Base-by-base conservation (phyloP, 768 basidiomycete genomes). In the Kwoniella newhampshirensis region DNA sequence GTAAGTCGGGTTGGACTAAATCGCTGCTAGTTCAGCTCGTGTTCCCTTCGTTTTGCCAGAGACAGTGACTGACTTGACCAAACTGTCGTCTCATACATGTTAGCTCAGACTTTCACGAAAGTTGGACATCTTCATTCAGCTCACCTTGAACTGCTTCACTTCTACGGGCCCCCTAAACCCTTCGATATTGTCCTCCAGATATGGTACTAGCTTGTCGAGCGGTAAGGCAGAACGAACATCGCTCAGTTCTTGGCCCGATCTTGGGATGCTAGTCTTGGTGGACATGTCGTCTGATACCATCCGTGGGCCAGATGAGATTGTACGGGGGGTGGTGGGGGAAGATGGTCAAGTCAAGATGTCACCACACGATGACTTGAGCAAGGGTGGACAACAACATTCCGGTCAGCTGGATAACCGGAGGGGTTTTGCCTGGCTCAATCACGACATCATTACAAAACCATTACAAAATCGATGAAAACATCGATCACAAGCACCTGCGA, bases 1-100 rank as follows among this genome's bases (percentile, higher is more conserved):
- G 75, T 97, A 99, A 0, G 94, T 98, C 0, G 94, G 94, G 71
- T 99, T 99, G 7, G 91, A 91, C 89, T 92, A 74, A 30, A 45
- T 11, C 15, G 36, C 54, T 3, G 39, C 15, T 13, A 27, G n/a
- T 11, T 27, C 8, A 28, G 23, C 36, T n/a, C n/a, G n/a, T n/a
- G n/a, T n/a, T n/a, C n/a, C n/a, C n/a, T n/a, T n/a, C n/a, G n/a
- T 28, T 8, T 17, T 15, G 21, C 12, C 15, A 40, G n/a, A n/a
- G n/a, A n/a, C n/a, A n/a, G n/a, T n/a, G 26, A 55, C 80, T 69
- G 76, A 90, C 91, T 84, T 92, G 91, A 42, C 89, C 91, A 77
- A 88, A 91, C 89, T 92, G 60, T 30, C 2, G 18, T 18, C 25
- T 6, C 7, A n/a, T 21, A 47, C 17, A 49, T 30, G 21, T 20